phyloP scores from a whole-genome alignment of 2,329 filamentous ascomycete genomes.

The Podosphaera xanthii region DNA sequence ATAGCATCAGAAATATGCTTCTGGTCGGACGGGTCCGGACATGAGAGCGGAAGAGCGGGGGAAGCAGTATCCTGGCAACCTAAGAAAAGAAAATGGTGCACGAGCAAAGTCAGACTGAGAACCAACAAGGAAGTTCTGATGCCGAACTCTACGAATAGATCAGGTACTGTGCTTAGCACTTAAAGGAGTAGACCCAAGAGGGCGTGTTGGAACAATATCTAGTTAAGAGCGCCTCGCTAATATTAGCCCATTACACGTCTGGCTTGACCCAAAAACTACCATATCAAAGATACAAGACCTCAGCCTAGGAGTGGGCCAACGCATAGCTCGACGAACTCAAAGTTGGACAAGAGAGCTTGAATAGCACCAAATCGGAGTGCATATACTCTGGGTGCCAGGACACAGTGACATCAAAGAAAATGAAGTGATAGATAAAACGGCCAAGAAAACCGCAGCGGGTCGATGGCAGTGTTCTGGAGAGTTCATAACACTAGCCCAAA shows the following conservation, averaged over 20 bases:
- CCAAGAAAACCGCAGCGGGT: neutral
- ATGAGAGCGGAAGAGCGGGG: neutral
- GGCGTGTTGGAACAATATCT: neutral
- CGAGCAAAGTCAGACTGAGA: neutral
- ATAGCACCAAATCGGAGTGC: neutral
- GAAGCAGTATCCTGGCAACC: neutral
- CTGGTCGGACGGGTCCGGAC: neutral
- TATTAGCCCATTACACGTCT: neutral
- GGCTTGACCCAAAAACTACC: neutral
- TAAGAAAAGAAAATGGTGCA: neutral
- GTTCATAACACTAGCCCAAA: neutral
- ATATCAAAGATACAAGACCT: neutral
- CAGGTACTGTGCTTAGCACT: neutral
- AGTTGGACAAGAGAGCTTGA: neutral
- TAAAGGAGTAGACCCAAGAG: neutral
- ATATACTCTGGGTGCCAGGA: neutral
- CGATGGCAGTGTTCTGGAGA: neutral
- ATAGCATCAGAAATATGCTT: neutral
- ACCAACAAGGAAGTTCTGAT: neutral
- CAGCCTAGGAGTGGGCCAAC: neutral
- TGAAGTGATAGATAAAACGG: neutral
- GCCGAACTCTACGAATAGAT: neutral
- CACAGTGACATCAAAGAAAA: neutral
- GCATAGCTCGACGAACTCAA: neutral
- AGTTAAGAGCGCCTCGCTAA: neutral